Base-by-base conservation (phyloP, 352 stramenopile genomes). In the Pythium scleroteichum region DNA sequence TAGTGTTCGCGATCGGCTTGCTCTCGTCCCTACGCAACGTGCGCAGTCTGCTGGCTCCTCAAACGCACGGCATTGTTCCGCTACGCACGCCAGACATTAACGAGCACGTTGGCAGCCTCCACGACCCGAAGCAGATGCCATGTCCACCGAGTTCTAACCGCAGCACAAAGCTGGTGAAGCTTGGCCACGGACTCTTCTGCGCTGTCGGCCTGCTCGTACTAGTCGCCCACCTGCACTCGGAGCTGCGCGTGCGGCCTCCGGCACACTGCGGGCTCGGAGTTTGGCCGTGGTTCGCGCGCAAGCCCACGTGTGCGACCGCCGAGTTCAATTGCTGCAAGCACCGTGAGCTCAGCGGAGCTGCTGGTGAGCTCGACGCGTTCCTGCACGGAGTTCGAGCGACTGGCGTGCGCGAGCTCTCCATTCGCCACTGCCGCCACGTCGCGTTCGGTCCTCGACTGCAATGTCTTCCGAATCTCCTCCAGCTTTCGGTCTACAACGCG, bases 261-360 rank as follows among this genome's bases (percentile, higher is more conserved):
- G 41, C 71, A 42, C 16, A 17, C 38, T 78, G 70, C 20, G n/a
- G 44, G 3, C 33, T 75, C 1, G 59, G 74, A 29, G 59, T 75
- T 0, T 58, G 38, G 23, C 70, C 66, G 3, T 76, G 68, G 68
- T 46, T 56, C 9, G 38, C 44, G 26, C 35, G 39, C 22, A 10
- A 50, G 16, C 59, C 61, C 19, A 52, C 68, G 7, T 79, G 64
- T 53, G 73, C 63, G n/a, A 44, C 73, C 4, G 40, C 64, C 27
- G 41, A 51, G 17, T 45, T 59, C 14, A 49, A 29, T 22, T 59
- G 51, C 22, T 49, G 32, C 38, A 19, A 24, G 23, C 23, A 59
- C 17, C 51, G 38, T 22, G 17, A 10, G 4, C 17, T 26, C 2
- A 41, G 35, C 3, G 51, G 39, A 2, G 4, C 2, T 7, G 14